Evolutionary conservation across 2,329 filamentous ascomycete genomes (phyloP).

Genomic region (Didymella lethalis): DNA sequence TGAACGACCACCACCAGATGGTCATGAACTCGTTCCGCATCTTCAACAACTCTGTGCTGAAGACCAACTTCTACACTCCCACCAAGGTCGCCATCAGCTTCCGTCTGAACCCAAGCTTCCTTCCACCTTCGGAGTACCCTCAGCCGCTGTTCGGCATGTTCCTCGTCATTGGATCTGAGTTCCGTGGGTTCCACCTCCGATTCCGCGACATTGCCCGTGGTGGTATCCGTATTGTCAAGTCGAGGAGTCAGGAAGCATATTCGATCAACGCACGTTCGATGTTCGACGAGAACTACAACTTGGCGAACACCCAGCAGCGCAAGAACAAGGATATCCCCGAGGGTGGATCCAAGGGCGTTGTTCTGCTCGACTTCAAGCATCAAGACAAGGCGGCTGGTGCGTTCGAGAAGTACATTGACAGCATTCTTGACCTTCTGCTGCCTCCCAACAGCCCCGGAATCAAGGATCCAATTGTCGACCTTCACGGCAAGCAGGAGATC

Average conservation of each 20-base stretch:
- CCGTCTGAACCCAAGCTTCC: conserved; percentile 86
- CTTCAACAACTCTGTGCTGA: conserved; percentile 92
- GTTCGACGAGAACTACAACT: conserved; percentile 98
- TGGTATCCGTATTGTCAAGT: conserved; percentile 98
- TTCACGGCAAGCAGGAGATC: conserved; percentile 95
- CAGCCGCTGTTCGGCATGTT: conserved; percentile 98
- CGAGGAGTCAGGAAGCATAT: conserved; percentile 93
- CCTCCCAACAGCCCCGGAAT: conserved; percentile 92
- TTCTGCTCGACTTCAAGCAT: conserved; percentile 90
- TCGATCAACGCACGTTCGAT: conserved; percentile 94
- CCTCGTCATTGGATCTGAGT: conserved; percentile 95
- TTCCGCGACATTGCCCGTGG: conserved; percentile 97
- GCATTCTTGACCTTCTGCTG: conserved; percentile 92
- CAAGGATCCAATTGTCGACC: conserved; percentile 97
- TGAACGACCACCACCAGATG: conserved; percentile 95
- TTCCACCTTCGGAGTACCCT: conserved; percentile 91
- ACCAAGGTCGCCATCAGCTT: conserved; percentile 99
- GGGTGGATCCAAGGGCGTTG: conserved; percentile 96
- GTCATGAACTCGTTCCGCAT: conserved; percentile 96
- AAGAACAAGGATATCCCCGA: conserved; percentile 99
- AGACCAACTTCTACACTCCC: conserved; percentile 97
- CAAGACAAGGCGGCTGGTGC: conserved; percentile 92
- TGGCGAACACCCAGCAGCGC: conserved; percentile 97
- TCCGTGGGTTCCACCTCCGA: conserved; percentile 94
- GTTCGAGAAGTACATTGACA: conserved; percentile 99